phyloP scores from a whole-genome alignment of 805 yeast genomes.

The Suhomyces pyralidae region DNA sequence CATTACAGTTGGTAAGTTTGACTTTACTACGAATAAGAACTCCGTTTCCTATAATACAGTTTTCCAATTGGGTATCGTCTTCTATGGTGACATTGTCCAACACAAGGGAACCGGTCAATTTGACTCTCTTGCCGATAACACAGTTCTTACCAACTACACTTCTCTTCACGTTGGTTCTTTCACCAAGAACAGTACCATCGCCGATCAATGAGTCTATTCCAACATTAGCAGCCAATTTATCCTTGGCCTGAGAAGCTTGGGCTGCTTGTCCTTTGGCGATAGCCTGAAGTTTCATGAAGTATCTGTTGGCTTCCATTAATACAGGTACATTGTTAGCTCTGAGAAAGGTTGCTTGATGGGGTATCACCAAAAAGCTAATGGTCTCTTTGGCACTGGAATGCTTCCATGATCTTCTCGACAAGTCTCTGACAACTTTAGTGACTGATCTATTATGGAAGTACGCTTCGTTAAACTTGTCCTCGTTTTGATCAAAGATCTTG shows the following conservation, averaged over 20 bases:
- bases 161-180: constrained; percentile 81
- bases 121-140: constrained; percentile 78
- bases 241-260: constrained; percentile 35
- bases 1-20: constrained; percentile 74
- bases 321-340: constrained; percentile 78
- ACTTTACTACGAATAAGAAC: constrained; percentile 64
- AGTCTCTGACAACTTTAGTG: constrained; percentile 72
- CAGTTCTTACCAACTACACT: constrained; percentile 77
- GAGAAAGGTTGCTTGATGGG: constrained; percentile 65
- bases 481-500: constrained; percentile 43
- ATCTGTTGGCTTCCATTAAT: constrained; percentile 86
- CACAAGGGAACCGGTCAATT: constrained; percentile 82
- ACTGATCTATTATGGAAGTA: constrained; percentile 49
- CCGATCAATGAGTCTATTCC: constrained; percentile 89
- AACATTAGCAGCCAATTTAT: constrained; percentile 63
- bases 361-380: constrained; percentile 68
- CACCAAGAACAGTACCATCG: constrained; percentile 63
- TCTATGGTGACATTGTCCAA: constrained; percentile 68
- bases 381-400: constrained; percentile 59
- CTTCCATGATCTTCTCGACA: constrained; percentile 90
- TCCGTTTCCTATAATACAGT: constrained; percentile 76
- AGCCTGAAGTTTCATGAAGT: constrained; percentile 65
- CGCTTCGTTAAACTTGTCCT: constrained; percentile 30
- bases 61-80: constrained; percentile 79
- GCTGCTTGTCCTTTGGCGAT: constrained; percentile 21